Base-by-base conservation (phyloP, 495 filamentous ascomycete species). In the Hypoxylon crocopeplum region DNA sequence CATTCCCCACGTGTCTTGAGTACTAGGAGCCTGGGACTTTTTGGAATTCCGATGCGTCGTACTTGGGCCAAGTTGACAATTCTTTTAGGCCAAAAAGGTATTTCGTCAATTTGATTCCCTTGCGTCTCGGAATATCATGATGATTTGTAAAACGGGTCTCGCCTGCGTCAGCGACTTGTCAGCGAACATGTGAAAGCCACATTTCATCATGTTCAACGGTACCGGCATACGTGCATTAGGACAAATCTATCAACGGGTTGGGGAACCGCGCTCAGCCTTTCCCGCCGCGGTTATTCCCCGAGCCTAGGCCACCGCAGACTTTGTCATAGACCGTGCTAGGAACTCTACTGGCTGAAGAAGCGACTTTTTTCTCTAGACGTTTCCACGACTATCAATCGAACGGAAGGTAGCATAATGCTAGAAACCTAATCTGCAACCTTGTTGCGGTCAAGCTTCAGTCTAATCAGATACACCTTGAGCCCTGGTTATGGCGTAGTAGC, bases 101-200 rank as follows among this genome's bases (percentile, higher is more conserved):
- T 48, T 57, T 63, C 13, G 42, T 41, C 21, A n/a, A n/a, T n/a
- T n/a, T n/a, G n/a, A n/a, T n/a, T n/a, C n/a, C n/a, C n/a, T n/a
- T n/a, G n/a, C n/a, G n/a, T 27, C 38, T 25, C 12, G 20, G 4
- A 27, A 25, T 22, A 45, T 44, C 38, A 50, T 50, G 3, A 33
- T 51, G 42, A 49, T 64, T 64, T 58, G 24, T 54, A 38, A 59
- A 38, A 13, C 38, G 42, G 38, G 24, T 45, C 42, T 16, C 39
- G 24, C 7, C 3, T 50, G 41, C 38, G 61, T 59, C 61, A 59
- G 61, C 54, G 22, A 34, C 33, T 47, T 64, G 44, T 56, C 49
- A 64, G 54, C 58, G n/a, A n/a, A n/a, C 33, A 36, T 55, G 47
- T 46, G 37, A 34, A 51, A 56, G 40, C 47, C 38, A 46, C 58